Conservation (phyloP, 306 rosid species). For the Biancaea sappan region DNA sequence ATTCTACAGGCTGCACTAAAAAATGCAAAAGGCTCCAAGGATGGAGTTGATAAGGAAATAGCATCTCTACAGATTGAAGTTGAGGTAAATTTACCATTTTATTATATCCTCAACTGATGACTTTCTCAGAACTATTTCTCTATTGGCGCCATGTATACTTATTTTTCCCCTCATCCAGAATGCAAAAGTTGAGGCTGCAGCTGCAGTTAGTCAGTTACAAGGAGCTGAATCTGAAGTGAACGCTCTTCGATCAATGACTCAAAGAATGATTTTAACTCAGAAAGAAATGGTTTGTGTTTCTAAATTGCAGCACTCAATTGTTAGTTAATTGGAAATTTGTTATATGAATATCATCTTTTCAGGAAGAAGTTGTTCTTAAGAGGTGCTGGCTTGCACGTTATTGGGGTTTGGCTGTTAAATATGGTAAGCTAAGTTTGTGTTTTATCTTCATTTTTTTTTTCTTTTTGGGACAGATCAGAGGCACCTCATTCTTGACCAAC, state of each 20-base stretch:
- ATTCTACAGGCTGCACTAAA: conserved; percentile 81
- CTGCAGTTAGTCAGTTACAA: conserved; percentile 56
- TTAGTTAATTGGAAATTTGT: conserved; percentile 32
- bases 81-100: conserved; percentile 45
- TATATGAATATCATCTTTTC: conserved; percentile 37
- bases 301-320: conserved; percentile 25
- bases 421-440: conserved; percentile 49
- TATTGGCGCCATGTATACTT: conserved; percentile 26
- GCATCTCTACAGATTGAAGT: conserved; percentile 64
- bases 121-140: conserved; percentile 8
- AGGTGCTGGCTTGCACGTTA: conserved; percentile 99
- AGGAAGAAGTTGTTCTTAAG: conserved; percentile 99
- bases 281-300: conserved; percentile 81
- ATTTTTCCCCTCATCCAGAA: conserved; percentile 50
- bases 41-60: conserved; percentile 64
- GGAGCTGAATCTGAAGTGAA: conserved; percentile 91
- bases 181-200: conserved; percentile 68
- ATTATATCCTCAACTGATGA: conserved; percentile 1
- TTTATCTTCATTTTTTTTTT: conserved; percentile 24
- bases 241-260: conserved; percentile 87
- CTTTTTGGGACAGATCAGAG: conserved; percentile 6
- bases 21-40: conserved; percentile 72
- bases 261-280: conserved; percentile 94
- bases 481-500: conserved; percentile 22
- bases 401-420: conserved; percentile 95